A percentile compares a stretch with the other conserved stretches of the same genome.
These are phyloP conservation scores for Microbotryomycetes sp. DNA, from an alignment of 1,284 basidiomycete genomes.

Conservation along the genomic window DNA sequence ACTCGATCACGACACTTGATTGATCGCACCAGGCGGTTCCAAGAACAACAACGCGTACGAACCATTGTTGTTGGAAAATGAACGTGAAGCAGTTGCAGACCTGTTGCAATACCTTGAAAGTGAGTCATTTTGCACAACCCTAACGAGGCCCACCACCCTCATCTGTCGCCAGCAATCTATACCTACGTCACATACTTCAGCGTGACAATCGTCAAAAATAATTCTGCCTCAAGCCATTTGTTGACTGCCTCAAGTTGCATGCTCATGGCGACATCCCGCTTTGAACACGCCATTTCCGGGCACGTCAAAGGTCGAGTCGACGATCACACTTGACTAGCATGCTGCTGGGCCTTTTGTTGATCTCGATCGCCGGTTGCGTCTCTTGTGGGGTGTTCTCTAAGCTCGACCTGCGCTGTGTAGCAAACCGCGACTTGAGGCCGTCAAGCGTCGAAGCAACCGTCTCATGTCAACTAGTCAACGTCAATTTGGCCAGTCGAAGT, in stretches of 20 bases:
- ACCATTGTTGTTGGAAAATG: constrained; percentile 91
- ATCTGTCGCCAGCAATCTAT: not conserved
- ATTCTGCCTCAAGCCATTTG: not conserved
- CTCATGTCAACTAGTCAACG: too few relatives aligned
- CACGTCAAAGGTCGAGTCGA: not conserved
- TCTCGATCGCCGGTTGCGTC: too few relatives aligned
- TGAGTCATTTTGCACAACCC: constrained; percentile 47
- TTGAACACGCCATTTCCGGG: not conserved
- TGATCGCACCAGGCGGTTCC: not conserved
- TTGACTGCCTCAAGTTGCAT: not conserved
- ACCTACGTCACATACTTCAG: not conserved
- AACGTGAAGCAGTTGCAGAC: constrained; percentile 97
- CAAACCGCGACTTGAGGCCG: too few relatives aligned
- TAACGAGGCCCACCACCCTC: not conserved
- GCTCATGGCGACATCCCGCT: not conserved
- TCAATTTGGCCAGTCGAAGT: too few relatives aligned
- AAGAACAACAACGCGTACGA: constrained; percentile 47
- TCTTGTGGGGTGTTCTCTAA: too few relatives aligned
- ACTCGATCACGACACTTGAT: not conserved
- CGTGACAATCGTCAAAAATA: not conserved
- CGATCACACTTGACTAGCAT: too few relatives aligned
- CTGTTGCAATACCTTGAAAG: constrained; percentile 96
- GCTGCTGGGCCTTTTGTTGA: too few relatives aligned
- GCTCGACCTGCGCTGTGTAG: too few relatives aligned
- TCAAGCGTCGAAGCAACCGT: too few relatives aligned